phyloP scores from a whole-genome alignment of 2,329 filamentous ascomycete species.

The Sphaerulina populicola region DNA sequence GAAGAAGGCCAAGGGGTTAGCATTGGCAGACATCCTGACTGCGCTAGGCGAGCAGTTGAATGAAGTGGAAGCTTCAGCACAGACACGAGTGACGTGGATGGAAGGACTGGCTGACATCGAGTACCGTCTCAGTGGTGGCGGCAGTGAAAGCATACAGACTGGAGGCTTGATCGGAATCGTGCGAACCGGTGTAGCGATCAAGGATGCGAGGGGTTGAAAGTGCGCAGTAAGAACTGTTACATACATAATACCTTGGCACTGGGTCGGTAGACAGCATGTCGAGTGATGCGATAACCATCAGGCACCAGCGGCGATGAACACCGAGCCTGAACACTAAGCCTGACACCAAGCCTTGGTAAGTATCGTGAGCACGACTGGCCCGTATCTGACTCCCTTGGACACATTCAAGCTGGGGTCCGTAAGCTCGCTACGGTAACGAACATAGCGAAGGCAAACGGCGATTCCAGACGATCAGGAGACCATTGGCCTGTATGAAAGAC shows the following conservation, averaged over 20 bases:
- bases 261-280: background rate
- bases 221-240: background rate
- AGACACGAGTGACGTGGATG: slow-evolving; percentile 85
- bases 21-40: slow-evolving; percentile 87
- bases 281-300: background rate
- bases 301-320: too few relatives aligned
- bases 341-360: too few relatives aligned
- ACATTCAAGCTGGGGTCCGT: too few relatives aligned
- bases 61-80: slow-evolving; percentile 72
- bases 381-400: too few relatives aligned
- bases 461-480: too few relatives aligned
- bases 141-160: slow-evolving; percentile 80
- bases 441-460: too few relatives aligned
- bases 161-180: slow-evolving; percentile 87
- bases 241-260: background rate
- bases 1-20: slow-evolving; percentile 76
- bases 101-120: slow-evolving; percentile 88
- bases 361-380: too few relatives aligned
- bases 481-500: too few relatives aligned
- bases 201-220: slow-evolving; percentile 1
- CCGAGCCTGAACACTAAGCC: too few relatives aligned
- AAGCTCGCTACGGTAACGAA: too few relatives aligned
- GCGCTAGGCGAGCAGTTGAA: slow-evolving; percentile 73
- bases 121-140: slow-evolving; percentile 79
- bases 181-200: slow-evolving; percentile 73